Conservation (phyloP, 2,329 filamentous ascomycete genomes). For the Claviceps sp. region DNA sequence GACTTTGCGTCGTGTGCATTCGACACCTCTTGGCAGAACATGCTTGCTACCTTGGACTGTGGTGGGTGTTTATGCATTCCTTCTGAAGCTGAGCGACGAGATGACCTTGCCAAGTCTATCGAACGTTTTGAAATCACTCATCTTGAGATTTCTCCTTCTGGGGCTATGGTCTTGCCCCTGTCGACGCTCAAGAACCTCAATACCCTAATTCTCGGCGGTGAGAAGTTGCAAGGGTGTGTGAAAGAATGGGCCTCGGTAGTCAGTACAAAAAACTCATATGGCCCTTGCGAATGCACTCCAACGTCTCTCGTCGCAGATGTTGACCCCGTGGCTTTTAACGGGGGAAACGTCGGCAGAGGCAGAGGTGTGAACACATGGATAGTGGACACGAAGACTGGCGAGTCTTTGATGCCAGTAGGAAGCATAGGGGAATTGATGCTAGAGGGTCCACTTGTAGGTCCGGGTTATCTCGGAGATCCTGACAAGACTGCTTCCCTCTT, state of each 20-base stretch:
- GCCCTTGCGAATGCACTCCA: conserved; percentile 3
- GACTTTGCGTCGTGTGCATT: conserved; percentile 14
- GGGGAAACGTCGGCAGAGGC: conserved; percentile 8
- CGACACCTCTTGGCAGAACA: conserved; percentile 10
- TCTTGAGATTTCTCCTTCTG: conserved; percentile 2
- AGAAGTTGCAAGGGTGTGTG: neutral
- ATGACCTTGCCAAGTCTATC: conserved; percentile 1
- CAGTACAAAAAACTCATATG: conserved; percentile 3
- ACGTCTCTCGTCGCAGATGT: conserved; percentile 6
- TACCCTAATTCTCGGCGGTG: conserved; percentile 3
- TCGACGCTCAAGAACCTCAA: neutral
- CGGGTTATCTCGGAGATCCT: conserved; percentile 7
- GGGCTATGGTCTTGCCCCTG: neutral
- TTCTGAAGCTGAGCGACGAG: conserved; percentile 4
- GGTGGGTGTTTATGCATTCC: conserved; percentile 12
- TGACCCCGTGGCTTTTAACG: conserved; percentile 12
- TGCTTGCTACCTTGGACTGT: conserved; percentile 8
- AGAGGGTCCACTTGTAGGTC: conserved; percentile 8
- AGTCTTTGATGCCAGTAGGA: conserved; percentile 6
- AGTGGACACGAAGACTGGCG: conserved; percentile 2
- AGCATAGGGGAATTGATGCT: conserved; percentile 7
- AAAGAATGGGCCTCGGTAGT: conserved; percentile 1
- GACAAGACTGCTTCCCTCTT: conserved; percentile 7
- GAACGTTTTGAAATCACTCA: conserved; percentile 1
- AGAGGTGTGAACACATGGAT: conserved; percentile 7